These are phyloP conservation scores for Gastrolobium villosum DNA, from an alignment of 306 rosid species.

Conservation along the genomic window DNA sequence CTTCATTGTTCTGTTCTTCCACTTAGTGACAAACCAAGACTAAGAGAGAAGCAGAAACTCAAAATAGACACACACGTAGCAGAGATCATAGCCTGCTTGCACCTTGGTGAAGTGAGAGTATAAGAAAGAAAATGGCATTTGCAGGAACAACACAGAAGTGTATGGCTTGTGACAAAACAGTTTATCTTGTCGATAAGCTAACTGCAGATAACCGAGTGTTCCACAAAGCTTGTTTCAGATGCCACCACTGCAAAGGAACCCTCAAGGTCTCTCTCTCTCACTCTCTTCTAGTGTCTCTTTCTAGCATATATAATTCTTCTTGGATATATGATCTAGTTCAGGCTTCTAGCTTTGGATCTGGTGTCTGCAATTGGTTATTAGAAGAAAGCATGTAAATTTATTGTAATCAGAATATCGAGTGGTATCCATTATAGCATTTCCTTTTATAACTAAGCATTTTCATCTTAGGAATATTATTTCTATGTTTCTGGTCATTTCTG, in stretches of 20 bases:
- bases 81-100: slow-evolving; percentile 37
- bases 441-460: slow-evolving; percentile 13
- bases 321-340: slow-evolving; percentile 20
- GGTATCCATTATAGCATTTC: not conserved
- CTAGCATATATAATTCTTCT: not conserved
- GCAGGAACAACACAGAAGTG: slow-evolving; percentile 99
- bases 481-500: not conserved
- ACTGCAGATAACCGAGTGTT: slow-evolving; percentile 92
- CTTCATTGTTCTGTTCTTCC: slow-evolving; percentile 41
- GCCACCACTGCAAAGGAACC: slow-evolving; percentile 99
- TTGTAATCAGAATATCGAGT: slow-evolving; percentile 14
- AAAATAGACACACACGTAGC: slow-evolving; percentile 3
- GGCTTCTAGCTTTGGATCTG: slow-evolving; percentile 54
- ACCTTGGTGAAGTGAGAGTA: slow-evolving; percentile 36
- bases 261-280: slow-evolving; percentile 73
- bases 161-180: slow-evolving; percentile 99
- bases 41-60: not conserved
- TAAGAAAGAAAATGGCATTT: slow-evolving; percentile 77
- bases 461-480: slow-evolving; percentile 12
- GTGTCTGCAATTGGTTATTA: slow-evolving; percentile 23
- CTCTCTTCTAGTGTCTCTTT: not conserved
- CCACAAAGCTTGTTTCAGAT: slow-evolving; percentile 98
- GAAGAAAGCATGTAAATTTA: slow-evolving; percentile 1
- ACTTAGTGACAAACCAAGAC: slow-evolving; percentile 34
- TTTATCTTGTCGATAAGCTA: slow-evolving; percentile 92